Evolutionary conservation across 2,329 filamentous ascomycete species (phyloP), one percentile per base, ranked within the genome.

Genomic region (Triangularia setosa): DNA sequence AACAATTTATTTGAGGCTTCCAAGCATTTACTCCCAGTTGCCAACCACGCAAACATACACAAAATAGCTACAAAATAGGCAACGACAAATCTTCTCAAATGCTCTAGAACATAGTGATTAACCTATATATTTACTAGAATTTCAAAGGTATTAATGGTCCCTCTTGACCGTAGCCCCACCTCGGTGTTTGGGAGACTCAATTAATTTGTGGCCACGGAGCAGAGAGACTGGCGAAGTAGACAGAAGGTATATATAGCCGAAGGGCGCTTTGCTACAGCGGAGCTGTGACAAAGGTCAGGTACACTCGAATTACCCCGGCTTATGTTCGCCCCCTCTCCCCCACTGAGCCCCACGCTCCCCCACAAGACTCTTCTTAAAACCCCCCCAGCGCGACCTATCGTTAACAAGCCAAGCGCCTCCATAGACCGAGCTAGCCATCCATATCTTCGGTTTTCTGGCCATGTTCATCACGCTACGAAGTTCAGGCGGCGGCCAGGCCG

Each of bases 381-480:
- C 35, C 35, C 35, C 35, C 35, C 35, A 40, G 35, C 35, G 16
- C 35, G 14, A 40, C 35, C 35, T 12, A 40, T 40, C 35, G 16
- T 16, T n/a, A 40, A 4, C 35, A 6, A 2, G 35, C 35, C 35
- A 40, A 40, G 35, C n/a, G n/a, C n/a, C n/a, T n/a, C n/a, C n/a
- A n/a, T n/a, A n/a, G n/a, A n/a, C n/a, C n/a, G n/a, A n/a, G n/a
- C n/a, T n/a, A n/a, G n/a, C n/a, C n/a, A n/a, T n/a, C 16, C n/a
- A 40, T 40, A 40, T 8, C 16, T 40, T n/a, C 4, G n/a, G 9
- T 40, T n/a, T n/a, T 18, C 14, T 28, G 23, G 27, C n/a, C 54
- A 63, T 63, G 61, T 63, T 63, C 27, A 59, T 63, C 28, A 63
- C 61, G 28, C 27, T 63, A 21, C 61, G 61, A 23, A 44, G 27